Conservation (phyloP, 306 rosid genomes). For the Adenanthera pavonina region DNA sequence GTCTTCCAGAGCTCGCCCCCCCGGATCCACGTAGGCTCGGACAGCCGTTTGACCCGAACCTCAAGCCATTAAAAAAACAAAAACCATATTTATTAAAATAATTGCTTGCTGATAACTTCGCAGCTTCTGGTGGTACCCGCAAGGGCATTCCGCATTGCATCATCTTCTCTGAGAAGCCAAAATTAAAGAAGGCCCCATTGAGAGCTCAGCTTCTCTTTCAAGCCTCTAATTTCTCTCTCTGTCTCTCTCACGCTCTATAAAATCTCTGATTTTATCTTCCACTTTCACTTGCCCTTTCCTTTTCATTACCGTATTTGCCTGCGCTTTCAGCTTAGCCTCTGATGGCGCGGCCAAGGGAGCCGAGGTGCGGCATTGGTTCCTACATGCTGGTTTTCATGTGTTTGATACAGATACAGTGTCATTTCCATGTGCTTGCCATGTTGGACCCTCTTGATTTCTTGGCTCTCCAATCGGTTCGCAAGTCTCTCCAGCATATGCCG, state of each 20-base stretch:
- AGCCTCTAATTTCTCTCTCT: conserved; percentile 47
- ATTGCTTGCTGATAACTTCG: not conserved
- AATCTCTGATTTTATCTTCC: conserved; percentile 33
- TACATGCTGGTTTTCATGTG: conserved; percentile 38
- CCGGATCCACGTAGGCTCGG: conserved; percentile 65
- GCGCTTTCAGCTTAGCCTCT: not conserved
- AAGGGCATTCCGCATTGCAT: conserved; percentile 20
- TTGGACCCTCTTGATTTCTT: conserved; percentile 81
- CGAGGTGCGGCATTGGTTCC: conserved; percentile 23
- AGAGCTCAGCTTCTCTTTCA: conserved; percentile 58
- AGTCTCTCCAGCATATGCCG: conserved; percentile 71
- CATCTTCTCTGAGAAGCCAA: conserved; percentile 71
- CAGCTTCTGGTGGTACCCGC: not conserved
- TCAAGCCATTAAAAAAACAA: not conserved
- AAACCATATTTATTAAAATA: not conserved
- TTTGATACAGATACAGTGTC: conserved; percentile 43
- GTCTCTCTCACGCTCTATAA: not conserved
- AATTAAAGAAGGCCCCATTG: not conserved
- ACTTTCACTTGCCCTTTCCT: not conserved
- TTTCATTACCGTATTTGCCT: not conserved
- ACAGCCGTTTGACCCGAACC: conserved; percentile 76
- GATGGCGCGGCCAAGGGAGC: conserved; percentile 45
- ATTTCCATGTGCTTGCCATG: conserved; percentile 44
- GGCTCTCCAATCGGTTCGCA: conserved; percentile 84
- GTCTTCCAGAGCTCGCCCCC: conserved; percentile 31